Evolutionary conservation across 179 eudicot genomes (phyloP), one percentile per base, ranked within the genome.

Genomic region (Nepenthes alata): DNA sequence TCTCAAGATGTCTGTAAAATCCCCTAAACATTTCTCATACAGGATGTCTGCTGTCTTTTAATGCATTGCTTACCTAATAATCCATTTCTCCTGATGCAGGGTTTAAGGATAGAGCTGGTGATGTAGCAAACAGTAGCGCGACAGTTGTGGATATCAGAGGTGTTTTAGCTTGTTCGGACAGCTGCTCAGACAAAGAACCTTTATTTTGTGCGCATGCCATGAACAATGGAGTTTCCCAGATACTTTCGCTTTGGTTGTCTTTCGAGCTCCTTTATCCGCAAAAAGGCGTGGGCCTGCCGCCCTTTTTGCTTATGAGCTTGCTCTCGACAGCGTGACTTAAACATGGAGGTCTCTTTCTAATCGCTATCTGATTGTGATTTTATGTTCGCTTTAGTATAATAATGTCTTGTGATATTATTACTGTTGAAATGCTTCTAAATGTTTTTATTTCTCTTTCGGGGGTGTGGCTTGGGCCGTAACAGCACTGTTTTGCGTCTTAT

Each of bases 291-390:
- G 25, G 37, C 50, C 63, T 72, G 73, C 47, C 68, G 61, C 63
- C 60, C 51, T 45, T 68, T 77, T 60, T 66, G 68, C 64, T 25
- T 63, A 73, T 49, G n/a, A 11, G 62, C 72, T 69, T 70, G 70
- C 74, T 73, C 25, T 25, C 25, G 25, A 66, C 71, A 53, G 69
- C 67, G 25, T 58, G 59, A 49, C 65, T 62, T 58, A 63, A 72
- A 61, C 67, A 35, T 64, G 75, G 81, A 84, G 87, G 86, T 80
- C 67, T 72, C 65, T 80, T 57, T 70, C 63, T 55, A 67, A 62
- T 25, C 25, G 25, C 25, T 25, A 25, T 25, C 25, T 25, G 25
- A 25, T 25, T 25, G 25, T 25, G 25, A 25, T 25, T 25, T 25
- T 25, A 25, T 25, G 25, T 25, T 25, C 25, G 1, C 25, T 41